Percentiles rank a stretch among this genome's conserved stretches.
Conservation (phyloP, 495 filamentous ascomycete species). For the Aspergillus ostianus region DNA sequence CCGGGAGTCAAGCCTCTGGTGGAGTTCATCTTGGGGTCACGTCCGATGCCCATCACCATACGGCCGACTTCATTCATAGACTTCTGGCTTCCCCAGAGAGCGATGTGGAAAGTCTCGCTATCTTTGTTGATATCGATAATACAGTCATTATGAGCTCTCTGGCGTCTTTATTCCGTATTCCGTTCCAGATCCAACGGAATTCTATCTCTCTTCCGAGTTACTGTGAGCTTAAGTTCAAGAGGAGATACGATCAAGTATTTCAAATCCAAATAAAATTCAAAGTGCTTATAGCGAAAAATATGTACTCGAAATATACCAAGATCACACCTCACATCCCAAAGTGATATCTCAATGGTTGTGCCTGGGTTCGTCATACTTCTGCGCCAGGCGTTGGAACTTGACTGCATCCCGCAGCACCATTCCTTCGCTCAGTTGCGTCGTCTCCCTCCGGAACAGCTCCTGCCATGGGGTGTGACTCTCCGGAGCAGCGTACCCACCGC, state of each 20-base stretch:
- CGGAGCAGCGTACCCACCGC: slow-evolving; percentile 35
- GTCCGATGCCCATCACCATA: background rate
- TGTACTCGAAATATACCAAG: slow-evolving; percentile 2
- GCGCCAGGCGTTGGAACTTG: slow-evolving; percentile 53
- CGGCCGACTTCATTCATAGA: slow-evolving; percentile 7
- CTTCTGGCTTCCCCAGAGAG: slow-evolving; percentile 14
- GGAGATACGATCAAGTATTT: background rate
- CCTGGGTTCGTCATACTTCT: slow-evolving; percentile 40
- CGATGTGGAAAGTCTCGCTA: too few relatives aligned
- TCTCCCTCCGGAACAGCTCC: slow-evolving; percentile 50
- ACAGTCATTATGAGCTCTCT: too few relatives aligned
- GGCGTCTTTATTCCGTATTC: too few relatives aligned
- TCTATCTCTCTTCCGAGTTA: background rate
- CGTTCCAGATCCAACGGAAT: background rate
- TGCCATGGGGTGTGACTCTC: slow-evolving; percentile 52
- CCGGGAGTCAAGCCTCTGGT: slow-evolving; percentile 18
- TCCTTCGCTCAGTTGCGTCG: slow-evolving; percentile 49
- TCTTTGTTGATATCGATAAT: too few relatives aligned
- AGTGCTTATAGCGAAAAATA: background rate
- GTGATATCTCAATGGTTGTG: slow-evolving; percentile 45
- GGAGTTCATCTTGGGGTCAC: slow-evolving; percentile 15
- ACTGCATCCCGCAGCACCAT: slow-evolving; percentile 52
- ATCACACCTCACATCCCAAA: slow-evolving; percentile 7
- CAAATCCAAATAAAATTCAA: background rate
- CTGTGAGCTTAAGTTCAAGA: background rate